phyloP scores from a whole-genome alignment of 164 flowering plant species.

The Vitis labrusca region DNA sequence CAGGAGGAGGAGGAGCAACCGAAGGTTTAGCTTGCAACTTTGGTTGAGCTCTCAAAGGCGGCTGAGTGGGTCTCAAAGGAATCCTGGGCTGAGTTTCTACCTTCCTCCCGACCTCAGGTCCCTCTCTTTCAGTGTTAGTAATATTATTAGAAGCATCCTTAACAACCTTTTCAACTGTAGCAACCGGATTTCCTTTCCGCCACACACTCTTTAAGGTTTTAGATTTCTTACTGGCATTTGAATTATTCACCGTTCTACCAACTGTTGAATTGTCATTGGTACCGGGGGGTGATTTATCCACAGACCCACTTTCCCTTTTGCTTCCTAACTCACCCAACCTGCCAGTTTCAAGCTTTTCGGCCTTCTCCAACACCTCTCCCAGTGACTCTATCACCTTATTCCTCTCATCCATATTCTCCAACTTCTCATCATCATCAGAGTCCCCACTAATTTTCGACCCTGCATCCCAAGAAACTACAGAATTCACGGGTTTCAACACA shows the following conservation, averaged over 20 bases:
- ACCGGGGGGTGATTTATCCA: slow-evolving; percentile 26
- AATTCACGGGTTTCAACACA: slow-evolving; percentile 38
- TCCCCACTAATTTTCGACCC: slow-evolving; percentile 18
- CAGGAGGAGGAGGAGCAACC: slow-evolving; percentile 56
- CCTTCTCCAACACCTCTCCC: slow-evolving; percentile 90
- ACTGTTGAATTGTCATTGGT: slow-evolving; percentile 17
- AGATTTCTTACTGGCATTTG: slow-evolving; percentile 28
- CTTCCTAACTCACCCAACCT: slow-evolving; percentile 9
- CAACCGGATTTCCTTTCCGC: slow-evolving; percentile 79
- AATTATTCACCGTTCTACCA: slow-evolving; percentile 24
- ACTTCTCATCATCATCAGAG: slow-evolving; percentile 20
- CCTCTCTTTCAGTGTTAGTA: slow-evolving; percentile 18
- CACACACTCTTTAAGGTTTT: slow-evolving; percentile 83
- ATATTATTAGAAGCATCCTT: slow-evolving; percentile 35
- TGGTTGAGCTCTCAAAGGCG: slow-evolving; percentile 59
- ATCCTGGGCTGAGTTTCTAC: slow-evolving; percentile 20
- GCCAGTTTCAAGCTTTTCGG: slow-evolving; percentile 64
- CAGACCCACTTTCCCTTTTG: slow-evolving; percentile 23
- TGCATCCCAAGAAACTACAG: slow-evolving; percentile 29
- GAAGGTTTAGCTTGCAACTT: slow-evolving; percentile 64
- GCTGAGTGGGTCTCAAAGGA: slow-evolving; percentile 40
- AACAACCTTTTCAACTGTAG: slow-evolving; percentile 50
- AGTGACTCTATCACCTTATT: slow-evolving; percentile 75
- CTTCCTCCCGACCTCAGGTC: slow-evolving; percentile 21
- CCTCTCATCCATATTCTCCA: slow-evolving; percentile 45